These are phyloP conservation scores for Starmera pachycereana DNA, from an alignment of 805 yeast genomes.

Conservation along the genomic window DNA sequence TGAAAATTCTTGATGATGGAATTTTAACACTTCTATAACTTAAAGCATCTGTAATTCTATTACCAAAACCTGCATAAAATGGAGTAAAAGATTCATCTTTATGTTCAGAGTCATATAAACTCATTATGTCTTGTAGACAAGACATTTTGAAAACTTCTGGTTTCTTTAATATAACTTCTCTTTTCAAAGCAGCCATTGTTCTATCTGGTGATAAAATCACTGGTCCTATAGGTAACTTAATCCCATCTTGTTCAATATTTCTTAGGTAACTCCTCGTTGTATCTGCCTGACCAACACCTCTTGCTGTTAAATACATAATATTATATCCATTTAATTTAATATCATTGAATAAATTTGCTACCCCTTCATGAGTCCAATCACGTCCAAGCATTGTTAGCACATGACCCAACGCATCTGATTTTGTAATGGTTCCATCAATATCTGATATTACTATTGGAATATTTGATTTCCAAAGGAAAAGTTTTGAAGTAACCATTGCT, in stretches of 20 bases:
- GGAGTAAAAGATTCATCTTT: constrained; percentile 49
- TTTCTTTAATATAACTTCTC: constrained; percentile 88
- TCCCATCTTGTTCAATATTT: constrained; percentile 70
- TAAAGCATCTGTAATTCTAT: constrained; percentile 91
- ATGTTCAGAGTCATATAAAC: constrained; percentile 37
- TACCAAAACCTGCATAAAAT: constrained; percentile 96
- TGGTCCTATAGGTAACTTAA: constrained; percentile 76
- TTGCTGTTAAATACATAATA: constrained; percentile 85
- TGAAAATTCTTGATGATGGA: constrained; percentile 88
- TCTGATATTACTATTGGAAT: constrained; percentile 93
- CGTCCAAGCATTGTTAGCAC: constrained; percentile 86
- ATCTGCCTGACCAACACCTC: constrained; percentile 94
- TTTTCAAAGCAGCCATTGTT: constrained; percentile 85
- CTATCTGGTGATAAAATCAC: constrained; percentile 93
- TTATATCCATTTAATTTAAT: constrained; percentile 83
- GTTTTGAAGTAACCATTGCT: constrained; percentile 60
- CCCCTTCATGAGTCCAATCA: constrained; percentile 98
- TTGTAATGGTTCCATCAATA: constrained; percentile 96
- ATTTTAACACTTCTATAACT: constrained; percentile 90
- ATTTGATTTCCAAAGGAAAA: constrained; percentile 74
- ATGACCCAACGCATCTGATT: constrained; percentile 96
- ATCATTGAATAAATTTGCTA: constrained; percentile 84
- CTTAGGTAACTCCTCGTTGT: constrained; percentile 74
- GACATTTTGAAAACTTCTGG: constrained; percentile 99
- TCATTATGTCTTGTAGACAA: constrained; percentile 76